These are phyloP conservation scores for Boechera stricta DNA, from an alignment of 345 rosid genomes.

Conservation along the genomic window DNA sequence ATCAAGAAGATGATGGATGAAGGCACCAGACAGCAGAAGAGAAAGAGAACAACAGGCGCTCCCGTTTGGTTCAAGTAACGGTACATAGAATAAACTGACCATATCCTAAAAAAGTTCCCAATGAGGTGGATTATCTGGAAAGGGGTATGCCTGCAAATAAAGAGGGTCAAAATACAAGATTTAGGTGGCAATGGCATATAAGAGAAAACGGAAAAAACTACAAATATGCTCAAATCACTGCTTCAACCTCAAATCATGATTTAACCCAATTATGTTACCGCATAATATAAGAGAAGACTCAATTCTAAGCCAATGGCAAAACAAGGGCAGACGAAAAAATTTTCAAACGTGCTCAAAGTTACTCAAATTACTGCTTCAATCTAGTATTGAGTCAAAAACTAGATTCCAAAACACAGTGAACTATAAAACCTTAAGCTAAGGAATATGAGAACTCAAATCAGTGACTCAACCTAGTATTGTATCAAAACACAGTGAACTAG, in stretches of 20 bases:
- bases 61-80: slow-evolving; percentile 78
- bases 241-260: neutral
- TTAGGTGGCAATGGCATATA: neutral
- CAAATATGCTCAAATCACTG: neutral
- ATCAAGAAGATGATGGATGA: slow-evolving; percentile 72
- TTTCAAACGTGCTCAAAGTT: no score
- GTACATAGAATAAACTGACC: slow-evolving; percentile 95
- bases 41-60: slow-evolving; percentile 86
- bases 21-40: slow-evolving; percentile 84
- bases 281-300: neutral
- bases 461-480: neutral
- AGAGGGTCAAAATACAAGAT: neutral
- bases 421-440: no score
- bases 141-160: slow-evolving; percentile 68
- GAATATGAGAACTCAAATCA: no score
- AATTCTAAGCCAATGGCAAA: no score
- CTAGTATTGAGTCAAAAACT: no score
- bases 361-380: no score
- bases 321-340: no score
- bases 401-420: no score
- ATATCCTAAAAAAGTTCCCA: slow-evolving; percentile 86
- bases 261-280: no score
- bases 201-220: neutral
- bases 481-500: neutral
- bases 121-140: slow-evolving; percentile 79